Base-by-base conservation (phyloP, 2,329 filamentous ascomycete genomes). In the Ilyonectria robusta region DNA sequence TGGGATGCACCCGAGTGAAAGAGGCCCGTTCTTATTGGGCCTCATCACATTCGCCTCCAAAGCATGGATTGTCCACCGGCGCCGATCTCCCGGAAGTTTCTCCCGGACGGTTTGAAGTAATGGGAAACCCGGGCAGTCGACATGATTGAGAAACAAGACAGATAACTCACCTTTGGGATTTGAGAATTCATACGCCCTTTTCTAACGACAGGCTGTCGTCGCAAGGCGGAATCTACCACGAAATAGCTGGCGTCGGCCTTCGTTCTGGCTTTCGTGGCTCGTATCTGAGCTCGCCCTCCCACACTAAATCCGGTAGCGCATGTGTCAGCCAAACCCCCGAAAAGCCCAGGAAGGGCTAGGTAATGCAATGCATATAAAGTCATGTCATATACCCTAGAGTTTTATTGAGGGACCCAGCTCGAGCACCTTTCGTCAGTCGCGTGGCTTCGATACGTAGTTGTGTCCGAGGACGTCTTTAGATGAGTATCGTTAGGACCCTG, bases 141-240 rank as follows among this genome's bases (percentile, higher is more conserved):
- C 17, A 23, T 37, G 47, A 57, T 29, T 33, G 33, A 48, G 9
- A 21, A n/a, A 4, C 37, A 62, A 48, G 40, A 13, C 55, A n/a
- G 19, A 21, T 15, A 66, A 62, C 68, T 65, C 68, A 78, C 76
- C 76, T 78, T 78, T 54, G 75, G 71, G 57, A 77, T 72, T 78
- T 78, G 76, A 61, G 76, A 70, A 78, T 74, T 78, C 76, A 78
- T 78, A 65, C 71, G 77, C 71, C 63, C 57, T 68, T 72, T 47
- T 63, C 61, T 61, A 56, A 65, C 62, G 69, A 70, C 63, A 56
- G 33, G 31, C 37, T 65, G 51, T 15, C 57, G 72, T 66, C 68
- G 63, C 59, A 59, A 66, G 50, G 62, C 50, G 33, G 54, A 69
- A 63, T 51, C 26, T 26, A 40, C 9, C 21, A 31, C 54, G 33